These are phyloP conservation scores for Phoma sp. DNA, from an alignment of 2,329 filamentous ascomycete species.

Conservation along the genomic window DNA sequence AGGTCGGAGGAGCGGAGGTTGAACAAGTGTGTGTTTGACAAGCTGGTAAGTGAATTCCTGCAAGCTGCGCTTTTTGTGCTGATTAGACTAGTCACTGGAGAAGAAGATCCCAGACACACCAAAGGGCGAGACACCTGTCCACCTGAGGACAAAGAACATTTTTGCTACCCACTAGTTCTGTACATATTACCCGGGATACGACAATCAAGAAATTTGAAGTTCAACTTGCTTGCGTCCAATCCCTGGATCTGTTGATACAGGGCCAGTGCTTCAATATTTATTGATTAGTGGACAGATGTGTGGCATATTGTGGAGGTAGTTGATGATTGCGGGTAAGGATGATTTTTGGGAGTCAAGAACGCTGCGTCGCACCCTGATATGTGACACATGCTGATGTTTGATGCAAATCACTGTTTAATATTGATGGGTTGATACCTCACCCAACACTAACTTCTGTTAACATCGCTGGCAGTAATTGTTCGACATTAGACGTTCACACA, in stretches of 20 bases:
- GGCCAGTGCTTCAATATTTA: too few species aligned
- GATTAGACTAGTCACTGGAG: slow-evolving; percentile 53
- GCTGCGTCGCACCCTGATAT: too few species aligned
- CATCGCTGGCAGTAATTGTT: too few species aligned
- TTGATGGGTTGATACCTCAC: too few species aligned
- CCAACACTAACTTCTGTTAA: too few species aligned
- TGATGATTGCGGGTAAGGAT: too few species aligned
- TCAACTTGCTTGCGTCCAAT: background rate
- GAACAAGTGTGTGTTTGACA: slow-evolving; percentile 95
- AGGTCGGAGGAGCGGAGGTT: slow-evolving; percentile 84
- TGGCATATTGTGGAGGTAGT: background rate
- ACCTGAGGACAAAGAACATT: slow-evolving; percentile 56
- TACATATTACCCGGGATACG: slow-evolving; percentile 33
- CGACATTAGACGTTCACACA: too few species aligned
- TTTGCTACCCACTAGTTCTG: slow-evolving; percentile 45
- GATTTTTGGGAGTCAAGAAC: too few species aligned
- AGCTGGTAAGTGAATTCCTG: slow-evolving; percentile 73
- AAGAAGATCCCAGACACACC: slow-evolving; percentile 60
- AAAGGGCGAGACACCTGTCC: slow-evolving; percentile 56
- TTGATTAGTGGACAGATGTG: too few species aligned
- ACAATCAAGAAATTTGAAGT: slow-evolving; percentile 23
- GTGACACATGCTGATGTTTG: too few species aligned
- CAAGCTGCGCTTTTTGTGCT: background rate
- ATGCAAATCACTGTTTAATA: too few species aligned
- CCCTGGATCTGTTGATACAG: too few species aligned